Percentiles rank a stretch among this genome's conserved stretches.
Evolutionary conservation across 2,329 filamentous ascomycete genomes (phyloP).

Genomic region (Diplocarpon mali): DNA sequence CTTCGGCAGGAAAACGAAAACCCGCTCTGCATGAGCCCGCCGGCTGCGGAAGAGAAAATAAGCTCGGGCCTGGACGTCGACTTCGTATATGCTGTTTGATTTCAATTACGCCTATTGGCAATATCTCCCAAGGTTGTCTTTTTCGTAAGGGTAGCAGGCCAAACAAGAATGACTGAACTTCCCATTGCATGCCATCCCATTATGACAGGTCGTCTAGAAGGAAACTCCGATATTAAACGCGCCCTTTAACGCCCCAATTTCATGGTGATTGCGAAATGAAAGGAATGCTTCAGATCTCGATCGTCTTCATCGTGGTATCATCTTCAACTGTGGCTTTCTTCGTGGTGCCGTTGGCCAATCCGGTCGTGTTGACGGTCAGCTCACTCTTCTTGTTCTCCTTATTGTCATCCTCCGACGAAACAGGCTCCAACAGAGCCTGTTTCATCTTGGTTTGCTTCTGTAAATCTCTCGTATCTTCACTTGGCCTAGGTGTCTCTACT

Average conservation of each 20-base stretch:
- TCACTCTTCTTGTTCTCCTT: slow-evolving; percentile 23
- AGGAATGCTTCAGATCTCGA: slow-evolving; percentile 25
- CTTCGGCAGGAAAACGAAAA: slow-evolving; percentile 8
- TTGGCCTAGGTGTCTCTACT: slow-evolving; percentile 26
- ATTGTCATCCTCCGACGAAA: slow-evolving; percentile 19
- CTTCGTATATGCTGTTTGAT: slow-evolving; percentile 12
- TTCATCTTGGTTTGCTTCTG: slow-evolving; percentile 19
- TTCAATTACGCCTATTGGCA: slow-evolving; percentile 12
- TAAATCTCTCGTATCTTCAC: slow-evolving; percentile 19
- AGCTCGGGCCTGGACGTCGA: slow-evolving; percentile 1
- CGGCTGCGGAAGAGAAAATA: slow-evolving; percentile 7
- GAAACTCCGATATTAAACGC: slow-evolving; percentile 13
- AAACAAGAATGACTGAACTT: slow-evolving; percentile 7
- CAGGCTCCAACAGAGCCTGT: slow-evolving; percentile 21
- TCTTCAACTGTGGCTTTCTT: slow-evolving; percentile 26
- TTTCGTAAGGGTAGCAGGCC: not conserved
- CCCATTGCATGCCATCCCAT: slow-evolving; percentile 20
- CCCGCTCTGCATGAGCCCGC: slow-evolving; percentile 8
- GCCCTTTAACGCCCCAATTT: slow-evolving; percentile 21
- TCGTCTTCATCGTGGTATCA: slow-evolving; percentile 28
- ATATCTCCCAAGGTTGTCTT: not conserved
- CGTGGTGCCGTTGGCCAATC: slow-evolving; percentile 18
- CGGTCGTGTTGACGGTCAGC: slow-evolving; percentile 10
- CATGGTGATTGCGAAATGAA: slow-evolving; percentile 13
- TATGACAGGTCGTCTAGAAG: slow-evolving; percentile 13